phyloP scores from a whole-genome alignment of 371 early-diverging fungal genomes.

The Mortierella sp. region DNA sequence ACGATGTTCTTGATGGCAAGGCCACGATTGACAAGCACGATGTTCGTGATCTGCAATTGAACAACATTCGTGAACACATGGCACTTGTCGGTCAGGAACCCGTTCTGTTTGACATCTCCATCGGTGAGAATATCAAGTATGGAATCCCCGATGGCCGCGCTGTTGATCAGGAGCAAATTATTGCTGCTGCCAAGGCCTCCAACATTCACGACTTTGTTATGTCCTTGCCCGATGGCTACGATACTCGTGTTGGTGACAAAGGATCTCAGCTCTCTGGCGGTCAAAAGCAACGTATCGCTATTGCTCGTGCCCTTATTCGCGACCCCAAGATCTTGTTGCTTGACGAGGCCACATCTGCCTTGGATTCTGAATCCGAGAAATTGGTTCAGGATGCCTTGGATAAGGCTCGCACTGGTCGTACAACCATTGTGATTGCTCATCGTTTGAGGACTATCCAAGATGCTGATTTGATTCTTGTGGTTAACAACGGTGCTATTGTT shows the following conservation, averaged over 20 bases:
- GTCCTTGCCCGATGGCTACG: constrained; percentile 79
- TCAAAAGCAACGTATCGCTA: constrained; percentile 86
- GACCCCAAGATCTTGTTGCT: constrained; percentile 88
- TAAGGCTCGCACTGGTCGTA: constrained; percentile 74
- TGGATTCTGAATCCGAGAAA: constrained; percentile 92
- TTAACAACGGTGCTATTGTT: constrained; percentile 80
- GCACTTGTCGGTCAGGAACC: constrained; percentile 89
- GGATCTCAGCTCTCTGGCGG: constrained; percentile 91
- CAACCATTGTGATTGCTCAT: constrained; percentile 80
- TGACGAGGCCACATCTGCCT: constrained; percentile 97
- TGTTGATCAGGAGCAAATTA: constrained; percentile 57
- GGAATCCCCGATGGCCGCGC: constrained; percentile 61
- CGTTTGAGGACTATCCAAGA: constrained; percentile 79
- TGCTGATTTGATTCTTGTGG: constrained; percentile 83
- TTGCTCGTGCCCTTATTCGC: constrained; percentile 81
- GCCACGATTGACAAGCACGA: constrained; percentile 72
- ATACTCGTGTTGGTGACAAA: constrained; percentile 85
- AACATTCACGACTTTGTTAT: constrained; percentile 81
- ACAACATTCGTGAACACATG: constrained; percentile 69
- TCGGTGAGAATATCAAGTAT: constrained; percentile 82
- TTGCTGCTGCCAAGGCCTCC: constrained; percentile 60
- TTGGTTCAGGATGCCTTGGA: constrained; percentile 93
- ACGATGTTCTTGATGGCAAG: constrained; percentile 65
- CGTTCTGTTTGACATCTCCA: constrained; percentile 79
- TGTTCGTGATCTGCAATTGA: constrained; percentile 70